Base-by-base conservation (phyloP, 2,329 filamentous ascomycete species). In the Venturia pyrina region DNA sequence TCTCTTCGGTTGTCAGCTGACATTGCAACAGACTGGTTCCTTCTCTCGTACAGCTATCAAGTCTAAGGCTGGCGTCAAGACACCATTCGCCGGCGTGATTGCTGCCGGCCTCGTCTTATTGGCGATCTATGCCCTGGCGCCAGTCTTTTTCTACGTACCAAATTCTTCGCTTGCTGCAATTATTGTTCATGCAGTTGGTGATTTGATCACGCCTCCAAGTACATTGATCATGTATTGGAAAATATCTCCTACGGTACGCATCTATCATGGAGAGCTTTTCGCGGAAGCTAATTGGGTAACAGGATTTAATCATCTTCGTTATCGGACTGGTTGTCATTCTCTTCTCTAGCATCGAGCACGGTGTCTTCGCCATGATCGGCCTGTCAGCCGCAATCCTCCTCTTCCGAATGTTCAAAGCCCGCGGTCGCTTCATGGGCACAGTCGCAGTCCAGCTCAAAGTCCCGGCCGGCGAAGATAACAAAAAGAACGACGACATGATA, bases 31-130 rank as follows among this genome's bases (percentile, higher is more conserved):
- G 0, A 98, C 93, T 1, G 95, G 95, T 1, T 98, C 95, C 2
- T 98, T 98, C 81, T 96, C 91, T 46, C 87, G 93, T 68, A 97
- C 95, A 40, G 93, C 95, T 64, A 97, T 98, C 78, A 96, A 97
- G 77, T 95, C 93, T 4, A 98, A 97, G 77, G 93, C 95, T 63
- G 95, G 93, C 72, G 93, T 96, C 5, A 87, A 91, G 34, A 96
- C 93, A 0, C 93, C 93, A 0, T 87, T 96, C 65, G 92, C 91
- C 19, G 93, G 95, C 77, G 84, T 96, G 50, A 90, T 97, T 69
- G 96, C 93, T 8, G 93, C 90, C 0, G 65, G 89, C 17, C 83
- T 98, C 15, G 93, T 98, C 5, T 82, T 98, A 0, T 80, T 98
- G 7, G 93, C 95, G 40, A 91, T 96, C 68, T 97, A 97, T 72